Conservation (phyloP, 2,329 filamentous ascomycete species). For the Arthroderma sp. region DNA sequence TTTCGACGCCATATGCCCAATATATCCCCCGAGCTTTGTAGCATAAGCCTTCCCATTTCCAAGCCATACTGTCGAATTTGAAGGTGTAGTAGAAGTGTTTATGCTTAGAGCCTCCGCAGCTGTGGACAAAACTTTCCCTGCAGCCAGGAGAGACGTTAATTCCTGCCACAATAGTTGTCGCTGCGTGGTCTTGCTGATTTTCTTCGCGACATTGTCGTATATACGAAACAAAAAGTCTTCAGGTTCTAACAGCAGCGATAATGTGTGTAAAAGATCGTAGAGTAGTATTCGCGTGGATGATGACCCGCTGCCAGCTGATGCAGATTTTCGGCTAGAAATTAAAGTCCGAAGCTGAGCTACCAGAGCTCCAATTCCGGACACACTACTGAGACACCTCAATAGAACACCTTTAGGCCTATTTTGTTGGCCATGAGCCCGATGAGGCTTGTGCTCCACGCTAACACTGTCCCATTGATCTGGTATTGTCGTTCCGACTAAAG, state of each 20-base stretch:
- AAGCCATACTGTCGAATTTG: slow-evolving; percentile 42
- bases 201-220: slow-evolving; percentile 30
- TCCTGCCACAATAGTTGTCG: slow-evolving; percentile 50
- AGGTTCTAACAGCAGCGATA: slow-evolving; percentile 30
- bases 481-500: slow-evolving; percentile 58
- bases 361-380: slow-evolving; percentile 66
- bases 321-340: slow-evolving; percentile 23
- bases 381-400: slow-evolving; percentile 53
- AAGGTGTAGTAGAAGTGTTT: slow-evolving; percentile 18
- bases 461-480: slow-evolving; percentile 70
- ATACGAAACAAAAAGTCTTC: slow-evolving; percentile 30
- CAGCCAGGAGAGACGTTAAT: slow-evolving; percentile 43
- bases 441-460: slow-evolving; percentile 27
- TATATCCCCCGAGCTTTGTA: slow-evolving; percentile 56
- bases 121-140: slow-evolving; percentile 46
- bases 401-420: slow-evolving; percentile 35
- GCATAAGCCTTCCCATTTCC: slow-evolving; percentile 52
- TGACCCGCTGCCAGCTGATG: slow-evolving; percentile 19
- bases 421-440: slow-evolving; percentile 7
- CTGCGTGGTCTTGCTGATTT: slow-evolving; percentile 31
- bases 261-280: slow-evolving; percentile 23
- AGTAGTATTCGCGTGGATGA: slow-evolving; percentile 23
- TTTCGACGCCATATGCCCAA: slow-evolving; percentile 34
- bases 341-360: slow-evolving; percentile 54
- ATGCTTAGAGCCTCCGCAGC: slow-evolving; percentile 41